phyloP scores from a whole-genome alignment of 2,329 filamentous ascomycete species.

The Ramularia collo-cygni region DNA sequence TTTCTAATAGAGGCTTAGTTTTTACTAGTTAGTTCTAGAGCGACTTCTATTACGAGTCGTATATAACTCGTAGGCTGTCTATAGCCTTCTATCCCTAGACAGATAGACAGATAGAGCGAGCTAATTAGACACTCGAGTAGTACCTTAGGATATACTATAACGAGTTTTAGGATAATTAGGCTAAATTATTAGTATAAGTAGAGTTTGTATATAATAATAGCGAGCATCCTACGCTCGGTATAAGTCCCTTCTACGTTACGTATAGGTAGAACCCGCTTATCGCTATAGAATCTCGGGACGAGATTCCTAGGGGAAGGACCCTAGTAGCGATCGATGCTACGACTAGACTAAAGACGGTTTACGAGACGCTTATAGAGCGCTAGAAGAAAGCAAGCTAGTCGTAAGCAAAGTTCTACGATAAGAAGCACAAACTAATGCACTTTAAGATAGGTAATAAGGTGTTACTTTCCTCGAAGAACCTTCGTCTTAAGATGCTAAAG shows the following conservation, averaged over 20 bases:
- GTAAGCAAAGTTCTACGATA: too few species aligned
- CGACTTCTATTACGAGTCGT: slow-evolving; percentile 3
- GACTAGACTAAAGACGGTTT: too few species aligned
- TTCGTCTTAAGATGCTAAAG: background rate
- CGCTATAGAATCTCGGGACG: too few species aligned
- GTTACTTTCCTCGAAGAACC: too few species aligned
- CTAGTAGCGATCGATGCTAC: too few species aligned
- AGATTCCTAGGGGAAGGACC: too few species aligned
- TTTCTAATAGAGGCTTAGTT: too few species aligned
- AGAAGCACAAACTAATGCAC: too few species aligned
- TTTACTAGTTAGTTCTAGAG: slow-evolving; percentile 5
- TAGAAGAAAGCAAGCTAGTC: too few species aligned
- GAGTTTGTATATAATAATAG: slow-evolving; percentile 6
- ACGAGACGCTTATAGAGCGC: too few species aligned
- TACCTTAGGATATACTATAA: background rate
- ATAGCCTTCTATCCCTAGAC: slow-evolving; percentile 1
- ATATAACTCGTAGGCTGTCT: slow-evolving; percentile 3
- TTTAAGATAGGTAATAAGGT: too few species aligned
- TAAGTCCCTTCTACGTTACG: slow-evolving; percentile 2
- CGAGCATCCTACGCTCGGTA: background rate
- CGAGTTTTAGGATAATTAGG: slow-evolving; percentile 2
- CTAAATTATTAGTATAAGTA: background rate
- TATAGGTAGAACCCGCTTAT: background rate
- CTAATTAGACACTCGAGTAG: background rate
- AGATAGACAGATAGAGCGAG: too few species aligned